A percentile compares a stretch with the other conserved stretches of the same genome.
Evolutionary conservation across 352 stramenopile species (phyloP).

Genomic region (Globisporangium spiculum): DNA sequence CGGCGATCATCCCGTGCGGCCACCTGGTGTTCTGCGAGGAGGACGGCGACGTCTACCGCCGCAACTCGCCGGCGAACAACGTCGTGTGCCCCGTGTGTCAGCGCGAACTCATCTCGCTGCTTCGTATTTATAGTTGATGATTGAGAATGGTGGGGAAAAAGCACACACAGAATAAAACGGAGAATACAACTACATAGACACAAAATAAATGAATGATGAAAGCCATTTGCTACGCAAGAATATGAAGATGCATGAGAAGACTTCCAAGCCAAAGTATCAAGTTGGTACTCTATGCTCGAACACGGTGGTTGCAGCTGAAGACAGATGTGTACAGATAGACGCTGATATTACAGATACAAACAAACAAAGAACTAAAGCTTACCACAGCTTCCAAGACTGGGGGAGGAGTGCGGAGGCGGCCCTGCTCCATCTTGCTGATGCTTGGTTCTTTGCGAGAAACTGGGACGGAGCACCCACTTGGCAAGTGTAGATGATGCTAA

Average conservation of each 20-base stretch:
- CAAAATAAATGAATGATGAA: not conserved
- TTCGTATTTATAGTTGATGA: constrained; percentile 62
- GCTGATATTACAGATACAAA: no score
- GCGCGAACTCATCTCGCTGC: constrained; percentile 72
- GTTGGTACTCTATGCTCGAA: not conserved
- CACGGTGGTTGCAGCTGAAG: not conserved
- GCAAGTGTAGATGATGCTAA: not conserved
- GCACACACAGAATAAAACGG: not conserved
- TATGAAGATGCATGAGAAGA: no score
- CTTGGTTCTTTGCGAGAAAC: not conserved
- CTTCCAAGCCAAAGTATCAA: not conserved
- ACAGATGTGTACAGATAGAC: no score
- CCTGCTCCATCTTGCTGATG: not conserved
- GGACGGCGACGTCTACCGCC: constrained; percentile 69
- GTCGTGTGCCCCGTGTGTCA: constrained; percentile 78
- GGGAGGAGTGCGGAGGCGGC: no score
- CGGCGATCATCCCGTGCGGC: constrained; percentile 76
- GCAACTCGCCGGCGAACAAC: constrained; percentile 37
- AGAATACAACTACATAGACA: not conserved
- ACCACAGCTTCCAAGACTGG: no score
- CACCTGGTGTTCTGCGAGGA: constrained; percentile 84
- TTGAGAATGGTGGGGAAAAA: not conserved
- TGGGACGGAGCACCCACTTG: not conserved
- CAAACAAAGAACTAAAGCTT: no score
- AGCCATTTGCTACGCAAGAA: not conserved